phyloP scores from a whole-genome alignment of 108 stramenopile species.

The Aurantiochytrium sp. region DNA sequence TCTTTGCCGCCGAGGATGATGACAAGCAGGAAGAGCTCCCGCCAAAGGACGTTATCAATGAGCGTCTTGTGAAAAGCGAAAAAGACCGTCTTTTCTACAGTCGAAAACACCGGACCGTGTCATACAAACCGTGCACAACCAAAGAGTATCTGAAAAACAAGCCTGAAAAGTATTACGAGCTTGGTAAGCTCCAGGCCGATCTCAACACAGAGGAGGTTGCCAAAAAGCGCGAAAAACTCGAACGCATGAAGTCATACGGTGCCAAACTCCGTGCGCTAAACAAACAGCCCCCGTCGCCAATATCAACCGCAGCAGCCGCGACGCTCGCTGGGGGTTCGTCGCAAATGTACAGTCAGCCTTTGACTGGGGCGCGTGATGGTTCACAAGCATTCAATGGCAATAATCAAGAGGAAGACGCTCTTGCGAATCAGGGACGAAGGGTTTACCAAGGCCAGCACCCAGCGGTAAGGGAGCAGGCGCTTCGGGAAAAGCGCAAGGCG shows the following conservation, averaged over 20 bases:
- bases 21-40: not conserved
- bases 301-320: not conserved
- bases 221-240: slow-evolving; percentile 23
- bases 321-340: not conserved
- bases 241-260: slow-evolving; percentile 31
- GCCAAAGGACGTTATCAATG: not conserved
- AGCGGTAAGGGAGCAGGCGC: not conserved
- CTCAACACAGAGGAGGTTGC: slow-evolving; percentile 31
- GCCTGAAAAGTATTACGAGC: slow-evolving; percentile 31
- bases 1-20: not conserved
- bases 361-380: too few species aligned
- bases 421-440: not conserved
- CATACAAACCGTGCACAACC: slow-evolving; percentile 32
- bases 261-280: not conserved
- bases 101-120: not conserved
- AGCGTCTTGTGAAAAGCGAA: not conserved
- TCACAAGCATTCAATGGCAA: not conserved
- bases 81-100: slow-evolving; percentile 19
- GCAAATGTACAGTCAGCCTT: too few species aligned
- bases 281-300: not conserved
- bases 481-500: not conserved
- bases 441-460: not conserved
- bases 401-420: not conserved
- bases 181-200: slow-evolving; percentile 32
- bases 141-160: slow-evolving; percentile 33